phyloP scores from a whole-genome alignment of 2,329 filamentous ascomycete genomes.

The Claviceps digitariae region DNA sequence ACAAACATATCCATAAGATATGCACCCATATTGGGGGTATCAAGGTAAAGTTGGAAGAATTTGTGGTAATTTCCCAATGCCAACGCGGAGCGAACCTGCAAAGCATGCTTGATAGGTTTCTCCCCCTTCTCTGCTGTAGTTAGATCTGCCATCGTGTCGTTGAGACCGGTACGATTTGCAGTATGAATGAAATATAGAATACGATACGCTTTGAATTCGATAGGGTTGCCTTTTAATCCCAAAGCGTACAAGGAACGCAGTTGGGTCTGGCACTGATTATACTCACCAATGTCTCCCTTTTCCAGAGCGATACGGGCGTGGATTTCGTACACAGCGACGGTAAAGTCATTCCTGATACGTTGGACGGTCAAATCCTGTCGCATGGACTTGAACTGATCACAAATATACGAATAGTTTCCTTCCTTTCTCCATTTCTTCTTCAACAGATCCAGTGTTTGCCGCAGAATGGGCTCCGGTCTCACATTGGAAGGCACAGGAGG shows the following conservation, averaged over 20 bases:
- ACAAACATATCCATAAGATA: constrained; percentile 99
- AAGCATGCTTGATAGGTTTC: constrained; percentile 72
- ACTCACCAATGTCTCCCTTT: constrained; percentile 99
- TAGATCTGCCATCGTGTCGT: constrained; percentile 98
- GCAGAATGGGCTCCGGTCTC: constrained; percentile 66
- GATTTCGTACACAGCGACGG: constrained; percentile 91
- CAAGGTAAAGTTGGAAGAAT: constrained; percentile 92
- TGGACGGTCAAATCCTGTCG: constrained; percentile 97
- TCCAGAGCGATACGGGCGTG: constrained; percentile 95
- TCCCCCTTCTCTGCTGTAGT: constrained; percentile 90
- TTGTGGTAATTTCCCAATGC: constrained; percentile 93
- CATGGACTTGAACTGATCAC: constrained; percentile 98
- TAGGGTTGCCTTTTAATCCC: constrained; percentile 74
- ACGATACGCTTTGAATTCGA: constrained; percentile 98
- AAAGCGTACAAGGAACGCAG: constrained; percentile 80
- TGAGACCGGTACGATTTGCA: constrained; percentile 94
- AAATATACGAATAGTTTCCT: constrained; percentile 92
- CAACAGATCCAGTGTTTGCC: constrained; percentile 73
- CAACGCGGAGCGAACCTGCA: constrained; percentile 80
- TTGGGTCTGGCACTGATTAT: constrained; percentile 99
- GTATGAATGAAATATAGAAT: constrained; percentile 99
- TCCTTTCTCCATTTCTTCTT: constrained; percentile 93
- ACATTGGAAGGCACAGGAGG: constrained; percentile 81
- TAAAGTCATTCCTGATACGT: constrained; percentile 92
- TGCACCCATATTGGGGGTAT: constrained; percentile 91